phyloP scores from a whole-genome alignment of 2,329 filamentous ascomycete species.

The Triangularia setosa region DNA sequence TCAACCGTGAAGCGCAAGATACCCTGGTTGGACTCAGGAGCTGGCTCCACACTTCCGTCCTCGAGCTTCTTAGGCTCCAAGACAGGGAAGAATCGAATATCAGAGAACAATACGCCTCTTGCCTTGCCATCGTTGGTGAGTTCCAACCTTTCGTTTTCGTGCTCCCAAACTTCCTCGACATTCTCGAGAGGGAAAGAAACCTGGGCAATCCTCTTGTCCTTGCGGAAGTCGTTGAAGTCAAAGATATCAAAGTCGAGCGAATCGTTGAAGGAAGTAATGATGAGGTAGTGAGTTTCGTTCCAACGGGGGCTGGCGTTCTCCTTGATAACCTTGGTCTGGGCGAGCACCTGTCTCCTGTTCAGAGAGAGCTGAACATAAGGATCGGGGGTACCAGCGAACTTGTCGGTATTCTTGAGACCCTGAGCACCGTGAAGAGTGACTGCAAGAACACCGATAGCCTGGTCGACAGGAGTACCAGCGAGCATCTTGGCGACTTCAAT shows the following conservation, averaged over 20 bases:
- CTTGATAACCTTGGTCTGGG: slow-evolving; percentile 80
- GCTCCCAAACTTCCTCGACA: slow-evolving; percentile 69
- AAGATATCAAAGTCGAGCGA: slow-evolving; percentile 78
- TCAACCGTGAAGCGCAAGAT: slow-evolving; percentile 91
- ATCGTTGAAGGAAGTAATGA: slow-evolving; percentile 87
- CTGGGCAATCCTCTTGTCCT: slow-evolving; percentile 89
- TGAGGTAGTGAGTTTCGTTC: slow-evolving; percentile 96
- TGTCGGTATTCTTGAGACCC: slow-evolving; percentile 91
- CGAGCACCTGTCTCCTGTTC: slow-evolving; percentile 76
- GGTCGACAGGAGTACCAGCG: slow-evolving; percentile 86
- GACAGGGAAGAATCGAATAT: slow-evolving; percentile 94
- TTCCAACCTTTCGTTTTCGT: slow-evolving; percentile 82
- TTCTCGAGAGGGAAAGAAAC: slow-evolving; percentile 83
- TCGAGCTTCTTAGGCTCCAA: slow-evolving; percentile 66
- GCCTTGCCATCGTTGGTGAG: slow-evolving; percentile 79
- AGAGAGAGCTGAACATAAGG: slow-evolving; percentile 84
- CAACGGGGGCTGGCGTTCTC: slow-evolving; percentile 85
- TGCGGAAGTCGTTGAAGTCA: slow-evolving; percentile 93
- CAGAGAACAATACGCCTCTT: slow-evolving; percentile 73
- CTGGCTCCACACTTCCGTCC: slow-evolving; percentile 74
- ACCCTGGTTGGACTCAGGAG: slow-evolving; percentile 87
- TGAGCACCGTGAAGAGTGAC: slow-evolving; percentile 87
- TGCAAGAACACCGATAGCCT: slow-evolving; percentile 90
- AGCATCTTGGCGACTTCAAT: slow-evolving; percentile 99
- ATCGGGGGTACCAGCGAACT: slow-evolving; percentile 86